phyloP scores from a whole-genome alignment of 495 filamentous ascomycete genomes.

The Aeminium ludgeri region DNA sequence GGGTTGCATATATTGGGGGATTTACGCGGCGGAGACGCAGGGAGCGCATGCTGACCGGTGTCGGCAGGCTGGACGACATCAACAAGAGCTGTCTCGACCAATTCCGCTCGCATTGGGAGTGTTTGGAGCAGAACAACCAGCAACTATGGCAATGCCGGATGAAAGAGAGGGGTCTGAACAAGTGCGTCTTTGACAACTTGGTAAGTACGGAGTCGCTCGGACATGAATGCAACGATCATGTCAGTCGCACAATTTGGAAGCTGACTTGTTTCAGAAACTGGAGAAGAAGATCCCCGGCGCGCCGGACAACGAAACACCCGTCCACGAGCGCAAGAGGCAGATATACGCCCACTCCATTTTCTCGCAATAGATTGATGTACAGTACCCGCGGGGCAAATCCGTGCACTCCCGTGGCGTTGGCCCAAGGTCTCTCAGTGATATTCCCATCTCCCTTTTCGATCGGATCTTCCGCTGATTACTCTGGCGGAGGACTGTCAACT shows the following conservation, averaged over 20 bases:
- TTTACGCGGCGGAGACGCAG: too few relatives aligned
- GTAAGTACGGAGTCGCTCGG: too few relatives aligned
- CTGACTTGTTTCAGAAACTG: conserved; percentile 42
- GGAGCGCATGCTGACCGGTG: not conserved
- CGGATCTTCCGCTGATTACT: too few relatives aligned
- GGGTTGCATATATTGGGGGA: not conserved
- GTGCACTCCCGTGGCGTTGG: too few relatives aligned
- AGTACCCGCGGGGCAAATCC: too few relatives aligned
- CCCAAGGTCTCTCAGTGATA: too few relatives aligned
- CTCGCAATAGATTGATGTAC: conserved; percentile 11
- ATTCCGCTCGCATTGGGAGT: conserved; percentile 87
- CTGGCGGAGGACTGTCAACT: too few relatives aligned
- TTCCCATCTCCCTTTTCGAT: too few relatives aligned
- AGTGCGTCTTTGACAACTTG: conserved; percentile 87
- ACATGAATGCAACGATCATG: too few relatives aligned
- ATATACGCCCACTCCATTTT: conserved; percentile 42
- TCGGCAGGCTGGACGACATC: conserved; percentile 68
- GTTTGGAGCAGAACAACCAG: conserved; percentile 94
- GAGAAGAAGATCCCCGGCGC: conserved; percentile 80
- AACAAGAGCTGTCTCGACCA: conserved; percentile 83
- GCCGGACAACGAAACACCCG: conserved; percentile 57
- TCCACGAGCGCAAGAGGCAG: conserved; percentile 67
- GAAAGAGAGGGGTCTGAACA: conserved; percentile 66
- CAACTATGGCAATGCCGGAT: conserved; percentile 79
- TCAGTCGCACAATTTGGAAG: too few relatives aligned